Conservation (phyloP, 768 basidiomycete species). For the Suillus bovinus region DNA sequence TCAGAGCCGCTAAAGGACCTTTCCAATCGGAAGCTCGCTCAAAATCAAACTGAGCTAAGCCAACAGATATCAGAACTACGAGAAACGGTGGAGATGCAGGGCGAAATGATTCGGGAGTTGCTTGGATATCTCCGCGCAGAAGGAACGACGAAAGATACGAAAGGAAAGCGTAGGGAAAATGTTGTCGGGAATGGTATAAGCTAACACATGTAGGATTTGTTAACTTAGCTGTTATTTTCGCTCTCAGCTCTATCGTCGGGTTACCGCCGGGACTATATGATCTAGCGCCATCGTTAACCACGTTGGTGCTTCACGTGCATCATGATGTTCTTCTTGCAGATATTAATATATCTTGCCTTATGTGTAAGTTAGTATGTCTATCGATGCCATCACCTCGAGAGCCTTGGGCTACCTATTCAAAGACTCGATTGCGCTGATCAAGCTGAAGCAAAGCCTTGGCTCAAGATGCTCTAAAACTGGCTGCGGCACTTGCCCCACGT, state of each 20-base stretch:
- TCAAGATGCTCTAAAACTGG: neutral
- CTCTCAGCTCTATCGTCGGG: neutral
- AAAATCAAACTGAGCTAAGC: constrained; percentile 67
- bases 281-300: neutral
- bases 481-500: neutral
- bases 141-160: constrained; percentile 12
- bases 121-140: constrained; percentile 19
- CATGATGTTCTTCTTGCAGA: neutral
- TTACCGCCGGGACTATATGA: neutral
- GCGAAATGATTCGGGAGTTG: constrained; percentile 43
- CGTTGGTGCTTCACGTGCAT: neutral
- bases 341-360: neutral
- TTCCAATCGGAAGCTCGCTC: constrained; percentile 58
- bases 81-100: constrained; percentile 57
- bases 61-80: constrained; percentile 62
- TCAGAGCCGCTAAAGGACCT: constrained; percentile 40
- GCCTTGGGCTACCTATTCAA: neutral
- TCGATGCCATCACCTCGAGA: neutral
- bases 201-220: constrained; percentile 8
- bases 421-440: neutral
- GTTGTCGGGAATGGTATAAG: constrained; percentile 16
- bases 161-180: constrained; percentile 19
- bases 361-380: neutral
- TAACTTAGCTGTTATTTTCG: neutral
- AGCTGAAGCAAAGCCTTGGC: too few relatives aligned